Evolutionary conservation across 768 basidiomycete species (phyloP).

Genomic region (Lactarius sp.): DNA sequence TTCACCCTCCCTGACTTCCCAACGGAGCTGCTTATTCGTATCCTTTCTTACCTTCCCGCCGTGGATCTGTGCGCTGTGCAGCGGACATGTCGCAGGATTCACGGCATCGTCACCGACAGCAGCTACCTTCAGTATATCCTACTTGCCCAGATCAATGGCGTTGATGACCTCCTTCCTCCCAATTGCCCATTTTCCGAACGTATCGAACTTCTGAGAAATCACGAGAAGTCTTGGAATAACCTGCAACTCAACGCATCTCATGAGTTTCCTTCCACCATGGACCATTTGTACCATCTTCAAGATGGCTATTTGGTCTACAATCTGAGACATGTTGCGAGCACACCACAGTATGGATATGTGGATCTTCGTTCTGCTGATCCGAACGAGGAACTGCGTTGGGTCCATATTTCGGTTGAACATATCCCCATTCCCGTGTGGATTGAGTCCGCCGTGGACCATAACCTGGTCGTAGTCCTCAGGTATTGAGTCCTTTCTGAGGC

Average conservation of each 20-base stretch:
- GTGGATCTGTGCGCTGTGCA: slow-evolving; percentile 8
- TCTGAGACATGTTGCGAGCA: background rate
- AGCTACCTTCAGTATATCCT: slow-evolving; percentile 14
- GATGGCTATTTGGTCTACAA: slow-evolving; percentile 15
- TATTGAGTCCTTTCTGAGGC: background rate
- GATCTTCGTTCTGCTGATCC: slow-evolving; percentile 5
- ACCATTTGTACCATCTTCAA: background rate
- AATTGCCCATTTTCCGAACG: slow-evolving; percentile 11
- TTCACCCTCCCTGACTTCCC: slow-evolving; percentile 4
- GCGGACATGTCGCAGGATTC: slow-evolving; percentile 6
- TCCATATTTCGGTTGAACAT: background rate
- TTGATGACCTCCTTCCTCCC: slow-evolving; percentile 10
- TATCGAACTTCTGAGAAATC: slow-evolving; percentile 7
- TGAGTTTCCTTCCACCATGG: background rate
- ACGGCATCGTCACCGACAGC: slow-evolving; percentile 1
- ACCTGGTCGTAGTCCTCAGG: slow-evolving; percentile 12
- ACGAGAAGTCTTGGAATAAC: slow-evolving; percentile 14
- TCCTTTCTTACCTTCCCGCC: slow-evolving; percentile 9
- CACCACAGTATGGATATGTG: slow-evolving; percentile 4
- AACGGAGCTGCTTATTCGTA: slow-evolving; percentile 15
- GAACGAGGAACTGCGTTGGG: background rate
- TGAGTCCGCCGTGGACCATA: slow-evolving; percentile 11
- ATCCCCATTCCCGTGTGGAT: background rate
- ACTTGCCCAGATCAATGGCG: slow-evolving; percentile 6
- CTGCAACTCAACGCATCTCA: background rate